phyloP scores from a whole-genome alignment of 371 early-diverging fungal genomes.

The Mucor indicus region DNA sequence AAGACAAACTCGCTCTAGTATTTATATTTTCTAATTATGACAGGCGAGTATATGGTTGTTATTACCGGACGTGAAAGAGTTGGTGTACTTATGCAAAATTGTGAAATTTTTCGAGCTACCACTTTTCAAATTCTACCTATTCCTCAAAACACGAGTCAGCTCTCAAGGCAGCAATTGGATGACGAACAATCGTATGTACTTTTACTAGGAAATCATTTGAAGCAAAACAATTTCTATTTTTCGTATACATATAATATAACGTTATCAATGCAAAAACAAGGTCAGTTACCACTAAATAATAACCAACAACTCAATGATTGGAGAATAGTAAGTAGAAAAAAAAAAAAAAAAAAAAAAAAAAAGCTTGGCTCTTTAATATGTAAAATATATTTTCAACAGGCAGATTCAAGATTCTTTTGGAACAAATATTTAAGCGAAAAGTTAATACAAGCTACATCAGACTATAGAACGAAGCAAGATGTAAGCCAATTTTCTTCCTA shows the following conservation, averaged over 20 bases:
- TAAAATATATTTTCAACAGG: conserved; percentile 32
- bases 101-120: conserved; percentile 73
- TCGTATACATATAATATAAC: conserved; percentile 85
- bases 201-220: conserved; percentile 66
- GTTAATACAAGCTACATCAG: conserved; percentile 41
- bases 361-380: not conserved
- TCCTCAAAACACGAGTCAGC: conserved; percentile 39
- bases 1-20: not conserved
- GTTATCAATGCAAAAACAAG: conserved; percentile 72
- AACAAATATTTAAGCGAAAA: conserved; percentile 69
- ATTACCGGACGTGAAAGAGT: conserved; percentile 75
- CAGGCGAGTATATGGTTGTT: conserved; percentile 64
- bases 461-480: conserved; percentile 19
- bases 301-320: no score
- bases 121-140: conserved; percentile 71
- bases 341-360: no score
- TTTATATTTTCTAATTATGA: conserved; percentile 19
- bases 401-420: conserved; percentile 90
- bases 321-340: conserved; percentile 28
- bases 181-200: conserved; percentile 78
- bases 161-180: conserved; percentile 26
- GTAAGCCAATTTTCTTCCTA: conserved; percentile 23
- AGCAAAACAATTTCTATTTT: conserved; percentile 70
- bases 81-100: conserved; percentile 55
- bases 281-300: conserved; percentile 18